Conservation (phyloP, 73 alveolate genomes). For the Urostyla sp. region DNA sequence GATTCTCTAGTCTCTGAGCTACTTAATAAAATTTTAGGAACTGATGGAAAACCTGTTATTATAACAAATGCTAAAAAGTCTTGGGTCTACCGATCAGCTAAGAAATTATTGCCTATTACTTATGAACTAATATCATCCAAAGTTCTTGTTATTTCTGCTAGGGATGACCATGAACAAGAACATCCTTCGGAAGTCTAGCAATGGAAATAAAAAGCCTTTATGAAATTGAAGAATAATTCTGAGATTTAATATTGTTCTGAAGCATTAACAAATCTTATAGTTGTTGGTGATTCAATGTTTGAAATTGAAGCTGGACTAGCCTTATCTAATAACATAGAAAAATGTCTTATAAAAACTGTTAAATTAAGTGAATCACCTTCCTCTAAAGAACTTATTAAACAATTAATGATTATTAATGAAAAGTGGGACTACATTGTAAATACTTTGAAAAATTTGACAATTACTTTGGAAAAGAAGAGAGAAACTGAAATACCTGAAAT, state of each 20-base stretch:
- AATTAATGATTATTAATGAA: constrained; percentile 57
- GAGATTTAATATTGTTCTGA: not conserved
- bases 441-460: constrained; percentile 67
- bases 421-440: constrained; percentile 60
- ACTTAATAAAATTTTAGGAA: too few relatives aligned
- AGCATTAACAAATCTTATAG: constrained; percentile 75
- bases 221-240: constrained; percentile 19
- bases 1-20: constrained; percentile 40
- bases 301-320: constrained; percentile 82
- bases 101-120: constrained; percentile 64
- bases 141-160: constrained; percentile 74
- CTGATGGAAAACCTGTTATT: constrained; percentile 72
- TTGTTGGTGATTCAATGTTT: constrained; percentile 76
- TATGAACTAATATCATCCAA: constrained; percentile 46
- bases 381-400: constrained; percentile 63
- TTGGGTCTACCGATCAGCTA: constrained; percentile 80
- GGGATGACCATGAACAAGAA: constrained; percentile 76
- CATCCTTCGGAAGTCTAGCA: constrained; percentile 74
- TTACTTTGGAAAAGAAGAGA: constrained; percentile 76
- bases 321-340: constrained; percentile 55
- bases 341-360: constrained; percentile 64
- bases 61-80: constrained; percentile 79
- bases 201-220: constrained; percentile 82
- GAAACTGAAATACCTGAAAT: too few relatives aligned
- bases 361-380: constrained; percentile 74